Evolutionary conservation across 2,329 filamentous ascomycete species (phyloP), one percentile per base, ranked within the genome.

Genomic region (Penicillium sp.): DNA sequence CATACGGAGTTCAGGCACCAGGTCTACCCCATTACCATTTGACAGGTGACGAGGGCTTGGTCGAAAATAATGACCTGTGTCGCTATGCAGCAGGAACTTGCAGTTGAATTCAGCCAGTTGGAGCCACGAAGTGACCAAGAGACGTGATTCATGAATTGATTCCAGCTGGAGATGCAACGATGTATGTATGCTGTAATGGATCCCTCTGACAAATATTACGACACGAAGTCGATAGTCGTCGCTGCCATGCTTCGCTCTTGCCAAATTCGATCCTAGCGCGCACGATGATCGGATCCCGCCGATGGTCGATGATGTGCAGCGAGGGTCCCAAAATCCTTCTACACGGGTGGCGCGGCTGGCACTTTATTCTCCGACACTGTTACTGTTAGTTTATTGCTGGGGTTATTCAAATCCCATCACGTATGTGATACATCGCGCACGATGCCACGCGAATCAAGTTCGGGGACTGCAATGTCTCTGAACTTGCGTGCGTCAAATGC

Each of bases 11-110:
- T 19, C 27, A 42, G 38, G 34, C 32, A 26, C 3, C 47, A 43
- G 47, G 16, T 32, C 34, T 18, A 34, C 49, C 14, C 9, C 2
- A 27, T n/a, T 43, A 6, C 16, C 13, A 51, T 30, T 44, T 45
- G 40, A 30, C 23, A 26, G 23, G 11, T 42, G 29, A 42, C n/a
- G 23, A 18, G 29, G 7, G 4, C 7, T 35, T 30, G 4, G 1
- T 42, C 14, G 16, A 43, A 47, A 8, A n/a, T 34, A 49, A 43
- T 36, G 51, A 41, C 50, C 29, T 53, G 30, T 49, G 45, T 35
- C 27, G 18, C 11, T 30, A 36, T 42, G 26, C 29, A 27, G 30
- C 16, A 23, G 26, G 19, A 14, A 14, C 3, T 14, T 49, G 32
- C 39, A 49, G 32, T 26, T 26, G 23, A 1, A 38, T 14, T 27